Evolutionary conservation across 148 eudicot genomes (phyloP).

Genomic region (Chenopodium formosanum): DNA sequence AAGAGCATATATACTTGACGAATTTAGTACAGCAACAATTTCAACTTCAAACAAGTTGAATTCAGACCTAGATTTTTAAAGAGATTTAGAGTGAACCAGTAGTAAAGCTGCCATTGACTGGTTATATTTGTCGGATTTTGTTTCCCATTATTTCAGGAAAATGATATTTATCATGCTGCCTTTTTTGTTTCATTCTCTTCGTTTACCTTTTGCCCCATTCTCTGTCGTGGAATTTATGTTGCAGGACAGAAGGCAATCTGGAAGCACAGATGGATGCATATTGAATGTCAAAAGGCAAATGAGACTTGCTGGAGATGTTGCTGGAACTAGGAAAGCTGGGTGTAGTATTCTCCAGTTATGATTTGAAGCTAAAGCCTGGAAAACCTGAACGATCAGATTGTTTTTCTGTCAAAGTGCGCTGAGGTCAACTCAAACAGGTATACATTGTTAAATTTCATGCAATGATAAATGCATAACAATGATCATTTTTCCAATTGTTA

Average conservation of each 20-base stretch:
- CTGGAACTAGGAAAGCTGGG: constrained; percentile 67
- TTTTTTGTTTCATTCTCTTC: background rate
- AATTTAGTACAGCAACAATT: too few species aligned
- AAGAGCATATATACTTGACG: too few species aligned
- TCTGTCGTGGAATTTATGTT: background rate
- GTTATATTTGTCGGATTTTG: too few species aligned
- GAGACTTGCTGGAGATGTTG: constrained; percentile 80
- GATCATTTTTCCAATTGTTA: background rate
- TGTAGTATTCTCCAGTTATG: constrained; percentile 71
- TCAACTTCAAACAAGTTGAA: too few species aligned
- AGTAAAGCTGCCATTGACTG: too few species aligned
- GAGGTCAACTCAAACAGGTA: constrained; percentile 95
- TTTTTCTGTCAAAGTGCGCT: constrained; percentile 72
- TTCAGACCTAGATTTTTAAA: too few species aligned
- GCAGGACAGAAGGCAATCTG: constrained; percentile 36
- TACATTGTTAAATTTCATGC: background rate
- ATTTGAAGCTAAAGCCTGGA: constrained; percentile 78
- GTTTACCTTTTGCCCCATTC: background rate
- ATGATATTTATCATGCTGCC: too few species aligned
- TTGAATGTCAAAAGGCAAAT: constrained; percentile 84
- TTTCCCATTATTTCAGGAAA: too few species aligned
- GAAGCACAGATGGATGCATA: constrained; percentile 66
- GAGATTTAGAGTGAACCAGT: too few species aligned
- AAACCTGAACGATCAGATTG: constrained; percentile 82
- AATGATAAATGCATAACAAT: too few species aligned